Percentiles rank a stretch among this genome's conserved stretches.
phyloP scores from a whole-genome alignment of 2,329 filamentous ascomycete species.

The Biscogniauxia marginata region DNA sequence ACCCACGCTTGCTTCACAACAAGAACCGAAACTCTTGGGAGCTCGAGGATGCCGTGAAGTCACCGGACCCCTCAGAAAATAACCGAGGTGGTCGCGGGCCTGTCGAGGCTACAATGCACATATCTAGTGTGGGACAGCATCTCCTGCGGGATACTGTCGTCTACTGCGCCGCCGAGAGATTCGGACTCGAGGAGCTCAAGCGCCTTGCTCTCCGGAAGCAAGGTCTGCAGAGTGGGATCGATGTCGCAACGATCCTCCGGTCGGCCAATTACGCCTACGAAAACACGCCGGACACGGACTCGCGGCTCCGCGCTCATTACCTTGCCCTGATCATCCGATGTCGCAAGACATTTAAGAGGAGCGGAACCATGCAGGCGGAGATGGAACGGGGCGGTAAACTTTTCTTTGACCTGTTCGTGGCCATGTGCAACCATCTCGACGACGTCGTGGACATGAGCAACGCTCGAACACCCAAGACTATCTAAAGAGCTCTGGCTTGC shows the following conservation, averaged over 20 bases:
- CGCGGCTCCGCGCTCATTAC: constrained; percentile 91
- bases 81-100: constrained; percentile 38
- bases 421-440: constrained; percentile 97
- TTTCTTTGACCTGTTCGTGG: constrained; percentile 98
- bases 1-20: constrained; percentile 83
- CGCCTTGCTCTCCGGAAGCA: constrained; percentile 89
- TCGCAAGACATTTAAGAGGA: constrained; percentile 96
- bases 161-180: constrained; percentile 89
- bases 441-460: constrained; percentile 87
- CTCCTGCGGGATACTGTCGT: constrained; percentile 90
- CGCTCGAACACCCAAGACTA: constrained; percentile 57
- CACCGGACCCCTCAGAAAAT: constrained; percentile 36
- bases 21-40: constrained; percentile 85
- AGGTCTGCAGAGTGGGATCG: constrained; percentile 87
- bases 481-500: constrained; percentile 36
- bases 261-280: constrained; percentile 94
- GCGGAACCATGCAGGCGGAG: constrained; percentile 97
- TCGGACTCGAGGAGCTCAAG: constrained; percentile 91
- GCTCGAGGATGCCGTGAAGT: constrained; percentile 67
- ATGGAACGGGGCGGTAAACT: constrained; percentile 94
- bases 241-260: constrained; percentile 86
- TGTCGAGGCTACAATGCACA: constrained; percentile 75
- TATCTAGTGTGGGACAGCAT: constrained; percentile 70
- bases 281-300: constrained; percentile 91
- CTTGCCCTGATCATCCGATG: constrained; percentile 95